Percentiles rank a stretch among this genome's conserved stretches.
Conservation (phyloP, 345 rosid species). For the Rhodamnia argentea region DNA sequence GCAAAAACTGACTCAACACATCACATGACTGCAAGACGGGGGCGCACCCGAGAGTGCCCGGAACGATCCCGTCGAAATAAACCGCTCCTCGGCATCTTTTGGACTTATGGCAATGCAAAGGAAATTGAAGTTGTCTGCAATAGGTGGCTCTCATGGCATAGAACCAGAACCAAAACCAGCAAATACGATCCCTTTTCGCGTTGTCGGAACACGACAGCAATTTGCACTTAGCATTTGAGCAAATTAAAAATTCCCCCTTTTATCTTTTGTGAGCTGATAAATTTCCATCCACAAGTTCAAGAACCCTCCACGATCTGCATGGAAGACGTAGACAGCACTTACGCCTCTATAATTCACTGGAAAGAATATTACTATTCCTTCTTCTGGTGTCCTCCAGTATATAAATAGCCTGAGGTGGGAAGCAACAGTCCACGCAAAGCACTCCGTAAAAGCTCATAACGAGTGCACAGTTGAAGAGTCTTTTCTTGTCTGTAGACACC, state of each 20-base stretch:
- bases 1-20: not conserved
- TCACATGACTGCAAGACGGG: not conserved
- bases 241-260: not conserved
- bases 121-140: not conserved
- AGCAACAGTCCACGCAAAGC: constrained; percentile 1
- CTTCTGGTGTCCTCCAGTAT: constrained; percentile 2
- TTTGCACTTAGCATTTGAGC: not conserved
- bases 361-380: not conserved
- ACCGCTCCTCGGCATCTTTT: not conserved
- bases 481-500: not conserved
- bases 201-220: not conserved
- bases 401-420: constrained; percentile 13
- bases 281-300: constrained; percentile 16
- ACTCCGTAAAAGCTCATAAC: not conserved
- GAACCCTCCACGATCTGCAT: not conserved
- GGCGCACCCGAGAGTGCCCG: not conserved
- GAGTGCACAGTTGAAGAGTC: not conserved
- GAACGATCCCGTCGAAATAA: not conserved
- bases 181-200: not conserved
- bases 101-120: not conserved
- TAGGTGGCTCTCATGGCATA: not conserved
- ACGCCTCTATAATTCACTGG: constrained; percentile 4
- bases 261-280: not conserved
- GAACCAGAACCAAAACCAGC: not conserved
- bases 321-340: constrained; percentile 14